phyloP scores from a whole-genome alignment of 1,284 basidiomycete genomes.

The Marasmius fiardii region DNA sequence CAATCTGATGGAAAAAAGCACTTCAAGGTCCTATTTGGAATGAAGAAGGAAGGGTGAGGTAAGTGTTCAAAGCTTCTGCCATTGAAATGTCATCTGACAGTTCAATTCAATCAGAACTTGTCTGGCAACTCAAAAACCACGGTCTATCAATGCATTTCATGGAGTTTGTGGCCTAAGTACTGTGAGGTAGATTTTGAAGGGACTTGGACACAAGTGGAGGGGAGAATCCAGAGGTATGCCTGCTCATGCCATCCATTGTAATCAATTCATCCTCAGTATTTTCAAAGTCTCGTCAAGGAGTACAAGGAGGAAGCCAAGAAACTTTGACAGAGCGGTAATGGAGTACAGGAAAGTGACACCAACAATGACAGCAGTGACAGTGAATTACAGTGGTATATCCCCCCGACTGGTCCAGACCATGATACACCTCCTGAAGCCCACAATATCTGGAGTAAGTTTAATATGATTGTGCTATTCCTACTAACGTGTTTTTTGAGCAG shows the following conservation, averaged over 20 bases:
- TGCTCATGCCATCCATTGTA: neutral
- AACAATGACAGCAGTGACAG: neutral
- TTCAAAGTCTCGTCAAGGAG: neutral
- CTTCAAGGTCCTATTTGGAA: too few relatives aligned
- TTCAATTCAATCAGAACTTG: neutral
- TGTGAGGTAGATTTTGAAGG: neutral
- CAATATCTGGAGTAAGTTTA: neutral
- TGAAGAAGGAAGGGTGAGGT: too few relatives aligned
- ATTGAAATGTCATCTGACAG: too few relatives aligned
- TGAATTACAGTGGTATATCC: neutral
- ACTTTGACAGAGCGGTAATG: neutral
- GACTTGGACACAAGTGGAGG: neutral
- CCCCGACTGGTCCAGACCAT: neutral
- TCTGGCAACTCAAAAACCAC: neutral
- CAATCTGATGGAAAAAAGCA: too few relatives aligned
- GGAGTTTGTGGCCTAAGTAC: neutral
- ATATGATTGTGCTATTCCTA: too few relatives aligned
- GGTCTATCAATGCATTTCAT: neutral
- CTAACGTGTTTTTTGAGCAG: too few relatives aligned
- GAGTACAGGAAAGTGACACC: neutral
- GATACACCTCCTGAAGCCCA: neutral
- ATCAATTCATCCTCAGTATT: neutral
- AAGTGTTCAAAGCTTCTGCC: too few relatives aligned
- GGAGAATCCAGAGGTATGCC: neutral
- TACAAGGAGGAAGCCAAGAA: neutral